Conservation (phyloP, 371 early-diverging fungal species). For the Circinella minor region DNA sequence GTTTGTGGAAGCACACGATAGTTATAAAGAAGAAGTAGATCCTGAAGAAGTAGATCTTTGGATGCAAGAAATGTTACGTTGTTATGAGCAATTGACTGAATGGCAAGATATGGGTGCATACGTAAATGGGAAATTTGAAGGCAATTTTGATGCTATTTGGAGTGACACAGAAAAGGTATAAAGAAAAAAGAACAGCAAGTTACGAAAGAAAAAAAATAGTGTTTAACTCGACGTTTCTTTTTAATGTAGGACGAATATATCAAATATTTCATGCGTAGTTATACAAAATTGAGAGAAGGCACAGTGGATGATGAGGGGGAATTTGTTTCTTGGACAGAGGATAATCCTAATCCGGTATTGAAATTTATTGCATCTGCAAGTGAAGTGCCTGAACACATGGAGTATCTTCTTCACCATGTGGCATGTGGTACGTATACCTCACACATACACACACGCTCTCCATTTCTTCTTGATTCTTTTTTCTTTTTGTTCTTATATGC, state of each 20-base stretch:
- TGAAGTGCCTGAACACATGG: conserved; percentile 37
- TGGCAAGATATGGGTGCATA: conserved; percentile 64
- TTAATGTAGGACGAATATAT: conserved; percentile 48
- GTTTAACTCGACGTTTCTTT: too few relatives aligned
- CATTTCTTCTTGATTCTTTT: not conserved
- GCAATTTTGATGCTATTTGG: conserved; percentile 55
- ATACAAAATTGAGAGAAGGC: conserved; percentile 55
- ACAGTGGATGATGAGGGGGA: conserved; percentile 38
- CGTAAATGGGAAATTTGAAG: conserved; percentile 47
- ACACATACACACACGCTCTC: not conserved
- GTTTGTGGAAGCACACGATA: conserved; percentile 48
- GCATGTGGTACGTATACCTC: conserved; percentile 53
- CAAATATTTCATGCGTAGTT: conserved; percentile 59
- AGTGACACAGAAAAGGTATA: conserved; percentile 43
- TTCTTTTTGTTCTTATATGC: not conserved
- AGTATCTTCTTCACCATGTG: conserved; percentile 40
- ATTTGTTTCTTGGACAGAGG: conserved; percentile 45
- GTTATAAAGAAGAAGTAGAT: conserved; percentile 38
- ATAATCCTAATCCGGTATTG: conserved; percentile 59
- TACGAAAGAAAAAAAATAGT: too few relatives aligned
- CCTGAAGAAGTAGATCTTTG: conserved; percentile 51
- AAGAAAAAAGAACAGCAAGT: too few relatives aligned
- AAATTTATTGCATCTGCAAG: conserved; percentile 55
- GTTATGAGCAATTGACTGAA: conserved; percentile 64
- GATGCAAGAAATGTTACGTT: conserved; percentile 63